These are phyloP conservation scores for Chaetomium strumarium DNA, from an alignment of 2,329 filamentous ascomycete species.

Conservation along the genomic window DNA sequence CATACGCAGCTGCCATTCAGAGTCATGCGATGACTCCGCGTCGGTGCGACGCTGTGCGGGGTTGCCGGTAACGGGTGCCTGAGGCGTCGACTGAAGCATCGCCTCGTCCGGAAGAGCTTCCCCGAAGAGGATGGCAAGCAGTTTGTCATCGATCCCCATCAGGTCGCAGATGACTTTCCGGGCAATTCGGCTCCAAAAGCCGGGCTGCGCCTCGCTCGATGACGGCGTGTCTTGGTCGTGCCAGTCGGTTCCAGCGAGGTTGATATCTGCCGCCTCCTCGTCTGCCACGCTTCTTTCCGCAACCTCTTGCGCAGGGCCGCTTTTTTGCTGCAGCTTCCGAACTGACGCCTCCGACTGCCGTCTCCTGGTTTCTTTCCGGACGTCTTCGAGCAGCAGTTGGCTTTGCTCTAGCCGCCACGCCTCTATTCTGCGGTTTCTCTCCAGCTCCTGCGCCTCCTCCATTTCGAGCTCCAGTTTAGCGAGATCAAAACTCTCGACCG, in stretches of 20 bases:
- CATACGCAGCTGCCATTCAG: conserved; percentile 68
- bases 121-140: conserved; percentile 82
- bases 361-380: conserved; percentile 74
- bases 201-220: conserved; percentile 49
- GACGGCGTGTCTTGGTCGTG: conserved; percentile 44
- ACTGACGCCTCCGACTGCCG: conserved; percentile 49
- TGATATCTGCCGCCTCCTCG: conserved; percentile 34
- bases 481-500: conserved; percentile 48
- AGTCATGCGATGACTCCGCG: conserved; percentile 33
- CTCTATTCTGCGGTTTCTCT: conserved; percentile 80
- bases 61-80: conserved; percentile 33
- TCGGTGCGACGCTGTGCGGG: conserved; percentile 24
- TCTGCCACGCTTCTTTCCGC: conserved; percentile 28
- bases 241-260: conserved; percentile 39
- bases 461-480: conserved; percentile 47
- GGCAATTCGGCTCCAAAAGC: conserved; percentile 75
- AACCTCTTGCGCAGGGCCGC: conserved; percentile 28
- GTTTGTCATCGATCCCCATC: conserved; percentile 81
- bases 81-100: conserved; percentile 43
- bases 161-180: conserved; percentile 81
- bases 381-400: conserved; percentile 75
- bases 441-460: conserved; percentile 56
- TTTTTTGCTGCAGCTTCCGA: conserved; percentile 24
- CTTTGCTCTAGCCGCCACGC: conserved; percentile 91
- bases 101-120: conserved; percentile 59